Evolutionary conservation across 495 filamentous ascomycete species (phyloP).

Genomic region (Collariella sp.): DNA sequence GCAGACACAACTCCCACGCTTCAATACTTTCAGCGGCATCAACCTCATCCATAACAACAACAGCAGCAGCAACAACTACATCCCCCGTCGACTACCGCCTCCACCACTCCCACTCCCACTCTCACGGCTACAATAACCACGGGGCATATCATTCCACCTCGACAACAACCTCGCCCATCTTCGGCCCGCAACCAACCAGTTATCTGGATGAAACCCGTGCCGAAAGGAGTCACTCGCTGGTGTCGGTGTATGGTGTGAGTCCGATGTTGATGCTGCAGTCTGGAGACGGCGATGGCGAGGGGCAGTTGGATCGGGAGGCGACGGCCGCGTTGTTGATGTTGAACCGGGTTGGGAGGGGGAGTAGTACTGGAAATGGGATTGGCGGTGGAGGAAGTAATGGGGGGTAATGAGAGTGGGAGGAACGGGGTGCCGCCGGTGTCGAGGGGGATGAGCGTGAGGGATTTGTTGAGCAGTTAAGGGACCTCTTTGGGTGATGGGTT

Average conservation of each 20-base stretch:
- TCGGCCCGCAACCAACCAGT: conserved; percentile 33
- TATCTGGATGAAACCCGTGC: not conserved
- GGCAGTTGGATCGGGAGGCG: conserved; percentile 59
- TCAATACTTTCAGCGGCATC: conserved; percentile 36
- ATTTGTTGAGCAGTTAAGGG: conserved; percentile 59
- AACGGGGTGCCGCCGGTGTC: conserved; percentile 10
- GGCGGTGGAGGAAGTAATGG: too few species aligned
- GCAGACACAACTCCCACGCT: conserved; percentile 40
- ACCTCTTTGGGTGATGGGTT: not conserved
- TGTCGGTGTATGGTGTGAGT: conserved; percentile 36
- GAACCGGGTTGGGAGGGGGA: conserved; percentile 54
- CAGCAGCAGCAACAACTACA: too few species aligned
- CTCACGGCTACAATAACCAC: conserved; percentile 39
- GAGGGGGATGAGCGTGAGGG: conserved; percentile 69
- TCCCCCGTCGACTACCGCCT: conserved; percentile 30
- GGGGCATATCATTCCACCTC: too few species aligned
- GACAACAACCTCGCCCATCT: conserved; percentile 38
- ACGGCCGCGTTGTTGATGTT: conserved; percentile 75
- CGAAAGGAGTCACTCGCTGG: not conserved
- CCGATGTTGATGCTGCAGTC: conserved; percentile 40
- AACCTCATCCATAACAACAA: not conserved
- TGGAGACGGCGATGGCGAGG: conserved; percentile 18
- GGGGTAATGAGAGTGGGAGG: too few species aligned
- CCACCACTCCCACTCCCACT: too few species aligned
- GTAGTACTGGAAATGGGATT: not conserved